A percentile compares a stretch with the other conserved stretches of the same genome.
Conservation (phyloP, 306 rosid species). For the Echinosophora koreensis region DNA sequence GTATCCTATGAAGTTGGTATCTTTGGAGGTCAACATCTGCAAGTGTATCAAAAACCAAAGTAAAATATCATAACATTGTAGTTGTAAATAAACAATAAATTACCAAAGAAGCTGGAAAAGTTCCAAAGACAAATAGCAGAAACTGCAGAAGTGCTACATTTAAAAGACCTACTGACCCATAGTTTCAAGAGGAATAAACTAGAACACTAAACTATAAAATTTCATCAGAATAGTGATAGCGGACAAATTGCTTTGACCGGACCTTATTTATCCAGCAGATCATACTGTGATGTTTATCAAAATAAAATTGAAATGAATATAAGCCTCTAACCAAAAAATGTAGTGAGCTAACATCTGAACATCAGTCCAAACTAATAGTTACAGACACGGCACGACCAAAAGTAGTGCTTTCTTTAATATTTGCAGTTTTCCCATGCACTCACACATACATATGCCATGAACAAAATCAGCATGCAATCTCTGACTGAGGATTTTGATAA, state of each 20-base stretch:
- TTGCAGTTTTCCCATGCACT: not conserved
- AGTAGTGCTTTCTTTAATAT: not conserved
- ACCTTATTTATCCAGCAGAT: conserved; percentile 1
- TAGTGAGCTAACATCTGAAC: conserved; percentile 15
- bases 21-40: conserved; percentile 99
- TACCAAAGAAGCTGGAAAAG: conserved; percentile 17
- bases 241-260: conserved; percentile 20
- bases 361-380: not conserved
- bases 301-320: conserved; percentile 16
- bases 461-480: conserved; percentile 36
- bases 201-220: not conserved
- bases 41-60: conserved; percentile 32
- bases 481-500: conserved; percentile 16
- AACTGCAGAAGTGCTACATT: not conserved
- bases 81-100: not conserved
- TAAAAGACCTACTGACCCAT: conserved; percentile 24
- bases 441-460: not conserved
- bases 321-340: not conserved
- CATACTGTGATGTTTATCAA: not conserved
- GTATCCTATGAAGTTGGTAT: conserved; percentile 94
- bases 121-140: conserved; percentile 11
- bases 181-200: conserved; percentile 35
- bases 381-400: conserved; percentile 9
- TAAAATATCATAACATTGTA: conserved; percentile 1
- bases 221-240: conserved; percentile 3